Conservation (phyloP, 306 rosid genomes). For the Arachis hypogaea region DNA sequence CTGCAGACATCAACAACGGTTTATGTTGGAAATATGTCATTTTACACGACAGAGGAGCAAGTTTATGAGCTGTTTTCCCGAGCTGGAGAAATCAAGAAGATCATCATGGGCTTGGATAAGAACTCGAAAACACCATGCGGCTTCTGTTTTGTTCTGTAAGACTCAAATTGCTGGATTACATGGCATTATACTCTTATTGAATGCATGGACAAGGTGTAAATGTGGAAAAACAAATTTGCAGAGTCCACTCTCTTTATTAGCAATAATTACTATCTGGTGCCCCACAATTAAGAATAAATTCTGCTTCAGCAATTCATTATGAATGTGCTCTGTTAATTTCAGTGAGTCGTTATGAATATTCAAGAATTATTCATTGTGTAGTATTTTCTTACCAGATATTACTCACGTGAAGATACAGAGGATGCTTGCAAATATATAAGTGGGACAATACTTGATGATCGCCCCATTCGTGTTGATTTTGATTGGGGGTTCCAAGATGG, state of each 20-base stretch:
- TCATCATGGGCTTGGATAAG: conserved; percentile 98
- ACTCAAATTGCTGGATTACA: background rate
- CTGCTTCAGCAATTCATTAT: conserved; percentile 5
- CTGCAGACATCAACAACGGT: conserved; percentile 66
- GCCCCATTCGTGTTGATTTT: conserved; percentile 99
- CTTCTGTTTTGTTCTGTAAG: conserved; percentile 89
- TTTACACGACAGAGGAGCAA: conserved; percentile 96
- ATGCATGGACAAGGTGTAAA: no score
- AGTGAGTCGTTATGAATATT: background rate
- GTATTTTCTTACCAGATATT: conserved; percentile 55
- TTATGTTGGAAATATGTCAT: conserved; percentile 92
- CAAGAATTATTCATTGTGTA: background rate
- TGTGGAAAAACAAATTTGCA: no score
- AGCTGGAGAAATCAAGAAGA: conserved; percentile 95
- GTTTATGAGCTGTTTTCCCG: conserved; percentile 87
- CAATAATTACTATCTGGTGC: no score
- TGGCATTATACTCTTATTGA: background rate
- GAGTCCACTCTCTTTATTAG: no score
- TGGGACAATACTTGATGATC: conserved; percentile 97
- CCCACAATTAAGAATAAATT: background rate
- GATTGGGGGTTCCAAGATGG: conserved; percentile 99
- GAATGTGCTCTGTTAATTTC: conserved; percentile 8
- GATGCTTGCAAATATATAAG: conserved; percentile 95
- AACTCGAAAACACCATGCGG: conserved; percentile 95
- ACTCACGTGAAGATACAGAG: conserved; percentile 94